Evolutionary conservation across 2,329 filamentous ascomycete genomes (phyloP).

Genomic region (Tolypocladium ovalisporum): DNA sequence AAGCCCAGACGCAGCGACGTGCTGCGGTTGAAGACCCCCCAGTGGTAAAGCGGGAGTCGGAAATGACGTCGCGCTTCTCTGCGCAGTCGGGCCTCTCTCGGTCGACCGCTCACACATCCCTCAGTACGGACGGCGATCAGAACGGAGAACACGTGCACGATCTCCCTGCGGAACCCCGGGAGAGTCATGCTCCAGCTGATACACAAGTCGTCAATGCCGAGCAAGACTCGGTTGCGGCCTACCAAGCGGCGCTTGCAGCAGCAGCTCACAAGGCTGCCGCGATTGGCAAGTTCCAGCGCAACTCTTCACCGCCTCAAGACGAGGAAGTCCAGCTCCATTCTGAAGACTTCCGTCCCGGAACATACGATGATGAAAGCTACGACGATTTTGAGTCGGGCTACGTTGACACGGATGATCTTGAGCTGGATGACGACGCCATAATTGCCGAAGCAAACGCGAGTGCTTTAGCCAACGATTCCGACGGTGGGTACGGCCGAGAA

Average conservation of each 20-base stretch:
- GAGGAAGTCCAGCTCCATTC: constrained; percentile 3
- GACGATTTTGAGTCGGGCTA: constrained; percentile 45
- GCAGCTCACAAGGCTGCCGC: constrained; percentile 68
- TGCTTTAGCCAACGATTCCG: constrained; percentile 80
- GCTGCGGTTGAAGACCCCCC: constrained; percentile 12
- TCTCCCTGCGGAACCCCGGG: background rate
- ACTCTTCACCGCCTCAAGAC: constrained; percentile 31
- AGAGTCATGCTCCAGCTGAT: background rate
- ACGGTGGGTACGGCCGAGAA: constrained; percentile 91
- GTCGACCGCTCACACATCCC: constrained; percentile 43
- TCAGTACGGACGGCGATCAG: constrained; percentile 21
- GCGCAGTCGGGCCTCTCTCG: constrained; percentile 29
- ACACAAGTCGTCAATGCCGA: constrained; percentile 4
- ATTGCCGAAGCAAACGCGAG: constrained; percentile 94
- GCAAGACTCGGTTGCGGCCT: constrained; percentile 40
- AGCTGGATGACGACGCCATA: constrained; percentile 76
- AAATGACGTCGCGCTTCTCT: constrained; percentile 33
- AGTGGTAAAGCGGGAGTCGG: constrained; percentile 33
- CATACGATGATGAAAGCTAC: constrained; percentile 32
- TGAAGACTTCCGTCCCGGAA: constrained; percentile 1
- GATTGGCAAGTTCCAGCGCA: constrained; percentile 63
- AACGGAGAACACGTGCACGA: background rate
- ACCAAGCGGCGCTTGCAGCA: constrained; percentile 75
- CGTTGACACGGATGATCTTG: constrained; percentile 55
- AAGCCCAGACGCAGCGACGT: constrained; percentile 36